Conservation (phyloP, 176 grass and related monocot genomes). For the Poa pratensis region DNA sequence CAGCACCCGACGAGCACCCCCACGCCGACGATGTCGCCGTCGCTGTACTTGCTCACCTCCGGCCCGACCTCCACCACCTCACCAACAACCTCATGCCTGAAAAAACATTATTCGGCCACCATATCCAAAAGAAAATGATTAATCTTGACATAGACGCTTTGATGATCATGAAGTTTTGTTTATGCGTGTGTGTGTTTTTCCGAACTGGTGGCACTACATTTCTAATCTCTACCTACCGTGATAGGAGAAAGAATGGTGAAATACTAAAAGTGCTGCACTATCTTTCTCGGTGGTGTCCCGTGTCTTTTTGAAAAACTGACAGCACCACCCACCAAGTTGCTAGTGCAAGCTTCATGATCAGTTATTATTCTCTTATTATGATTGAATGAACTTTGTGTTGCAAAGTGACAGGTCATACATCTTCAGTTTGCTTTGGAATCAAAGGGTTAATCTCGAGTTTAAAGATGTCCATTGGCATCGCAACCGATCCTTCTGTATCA, state of each 20-base stretch:
- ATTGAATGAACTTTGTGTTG: background rate
- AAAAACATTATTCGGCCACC: background rate
- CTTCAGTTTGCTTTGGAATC: background rate
- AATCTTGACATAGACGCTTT: background rate
- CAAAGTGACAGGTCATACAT: background rate
- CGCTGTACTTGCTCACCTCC: constrained; percentile 51
- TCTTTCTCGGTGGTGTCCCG: background rate
- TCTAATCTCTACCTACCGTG: constrained; percentile 17
- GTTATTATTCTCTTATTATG: background rate
- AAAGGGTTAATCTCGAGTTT: background rate
- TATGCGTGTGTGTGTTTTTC: background rate
- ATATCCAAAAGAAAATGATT: background rate
- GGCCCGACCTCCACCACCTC: constrained; percentile 86
- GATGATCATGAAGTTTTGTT: background rate
- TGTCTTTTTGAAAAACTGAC: background rate
- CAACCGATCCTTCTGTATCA: background rate
- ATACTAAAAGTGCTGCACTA: background rate
- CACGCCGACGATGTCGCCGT: constrained; percentile 71
- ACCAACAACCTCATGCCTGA: constrained; percentile 92
- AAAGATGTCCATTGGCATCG: background rate
- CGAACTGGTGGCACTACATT: background rate
- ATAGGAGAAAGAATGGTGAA: background rate
- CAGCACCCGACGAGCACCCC: constrained; percentile 85
- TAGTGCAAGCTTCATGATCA: background rate
- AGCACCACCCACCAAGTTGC: background rate